These are phyloP conservation scores for Cryptococcus floricola DNA, from an alignment of 1,284 basidiomycete species.

Conservation along the genomic window DNA sequence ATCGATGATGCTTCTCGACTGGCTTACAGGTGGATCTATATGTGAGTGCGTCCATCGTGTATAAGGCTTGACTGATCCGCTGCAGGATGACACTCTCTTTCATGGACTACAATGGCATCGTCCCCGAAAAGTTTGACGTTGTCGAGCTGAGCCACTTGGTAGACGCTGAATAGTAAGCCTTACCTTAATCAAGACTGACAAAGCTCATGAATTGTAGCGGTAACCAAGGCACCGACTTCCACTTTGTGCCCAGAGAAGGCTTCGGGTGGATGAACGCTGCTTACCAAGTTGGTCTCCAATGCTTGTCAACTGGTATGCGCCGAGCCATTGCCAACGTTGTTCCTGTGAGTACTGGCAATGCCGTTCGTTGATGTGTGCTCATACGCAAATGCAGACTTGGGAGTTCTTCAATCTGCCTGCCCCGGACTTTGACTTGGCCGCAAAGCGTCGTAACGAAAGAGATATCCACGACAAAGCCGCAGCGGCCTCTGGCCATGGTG, in stretches of 20 bases:
- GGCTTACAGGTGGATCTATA: constrained; percentile 94
- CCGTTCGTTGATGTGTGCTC: not conserved
- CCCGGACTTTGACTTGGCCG: constrained; percentile 56
- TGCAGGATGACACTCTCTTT: constrained; percentile 48
- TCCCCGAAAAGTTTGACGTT: constrained; percentile 98
- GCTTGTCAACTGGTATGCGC: constrained; percentile 88
- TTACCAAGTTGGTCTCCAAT: constrained; percentile 91
- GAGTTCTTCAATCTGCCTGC: constrained; percentile 45
- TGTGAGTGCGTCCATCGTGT: constrained; percentile 53
- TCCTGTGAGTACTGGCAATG: constrained; percentile 24
- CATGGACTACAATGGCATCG: constrained; percentile 94
- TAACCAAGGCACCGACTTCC: constrained; percentile 96
- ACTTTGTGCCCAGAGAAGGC: constrained; percentile 91
- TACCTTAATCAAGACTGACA: not conserved
- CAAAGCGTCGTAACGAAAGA: constrained; percentile 48
- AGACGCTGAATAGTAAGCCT: constrained; percentile 77
- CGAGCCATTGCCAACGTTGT: constrained; percentile 84
- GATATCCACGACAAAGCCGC: constrained; percentile 56
- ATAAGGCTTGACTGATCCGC: constrained; percentile 5
- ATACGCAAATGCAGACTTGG: constrained; percentile 28
- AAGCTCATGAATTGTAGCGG: constrained; percentile 53
- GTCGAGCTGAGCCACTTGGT: constrained; percentile 92
- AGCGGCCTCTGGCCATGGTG: constrained; percentile 46
- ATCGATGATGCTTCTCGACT: constrained; percentile 87
- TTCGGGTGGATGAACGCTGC: constrained; percentile 98